Percentiles rank a stretch among this genome's conserved stretches.
Conservation (phyloP, 352 stramenopile genomes). For the Phytophthora brassicae region DNA sequence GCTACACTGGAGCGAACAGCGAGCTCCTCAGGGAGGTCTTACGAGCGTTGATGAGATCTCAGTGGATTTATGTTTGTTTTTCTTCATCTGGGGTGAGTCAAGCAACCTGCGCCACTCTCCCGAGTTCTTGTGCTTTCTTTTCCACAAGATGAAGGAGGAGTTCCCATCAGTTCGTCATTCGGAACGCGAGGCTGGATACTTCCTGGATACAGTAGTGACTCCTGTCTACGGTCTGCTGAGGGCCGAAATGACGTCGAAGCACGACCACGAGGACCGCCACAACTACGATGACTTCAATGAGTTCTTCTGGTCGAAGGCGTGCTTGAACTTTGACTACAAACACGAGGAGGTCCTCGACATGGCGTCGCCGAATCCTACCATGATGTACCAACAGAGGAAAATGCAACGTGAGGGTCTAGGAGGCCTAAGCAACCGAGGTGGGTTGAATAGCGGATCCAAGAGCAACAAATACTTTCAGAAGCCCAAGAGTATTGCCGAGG, state of each 20-base stretch:
- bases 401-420: conserved; percentile 40
- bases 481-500: conserved; percentile 88
- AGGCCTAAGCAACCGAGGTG: conserved; percentile 29
- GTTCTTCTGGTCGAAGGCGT: conserved; percentile 98
- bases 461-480: conserved; percentile 40
- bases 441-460: conserved; percentile 27
- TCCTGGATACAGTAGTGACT: conserved; percentile 97
- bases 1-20: conserved; percentile 71
- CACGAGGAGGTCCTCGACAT: conserved; percentile 82
- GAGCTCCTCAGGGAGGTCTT: conserved; percentile 67
- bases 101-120: conserved; percentile 98
- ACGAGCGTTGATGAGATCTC: conserved; percentile 90
- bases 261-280: conserved; percentile 93
- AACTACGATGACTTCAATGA: conserved; percentile 99
- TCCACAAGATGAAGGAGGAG: conserved; percentile 94
- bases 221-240: conserved; percentile 92
- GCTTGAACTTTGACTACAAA: conserved; percentile 95
- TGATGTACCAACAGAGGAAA: conserved; percentile 61
- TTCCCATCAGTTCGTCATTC: conserved; percentile 71
- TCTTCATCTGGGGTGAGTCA: conserved; percentile 99
- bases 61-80: conserved; percentile 92
- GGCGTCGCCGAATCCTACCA: conserved; percentile 55
- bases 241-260: conserved; percentile 86
- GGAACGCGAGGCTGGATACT: conserved; percentile 93
- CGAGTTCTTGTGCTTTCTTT: conserved; percentile 98